Base-by-base conservation (phyloP, 148 eudicot genomes). In the Chenopodium quinoa region DNA sequence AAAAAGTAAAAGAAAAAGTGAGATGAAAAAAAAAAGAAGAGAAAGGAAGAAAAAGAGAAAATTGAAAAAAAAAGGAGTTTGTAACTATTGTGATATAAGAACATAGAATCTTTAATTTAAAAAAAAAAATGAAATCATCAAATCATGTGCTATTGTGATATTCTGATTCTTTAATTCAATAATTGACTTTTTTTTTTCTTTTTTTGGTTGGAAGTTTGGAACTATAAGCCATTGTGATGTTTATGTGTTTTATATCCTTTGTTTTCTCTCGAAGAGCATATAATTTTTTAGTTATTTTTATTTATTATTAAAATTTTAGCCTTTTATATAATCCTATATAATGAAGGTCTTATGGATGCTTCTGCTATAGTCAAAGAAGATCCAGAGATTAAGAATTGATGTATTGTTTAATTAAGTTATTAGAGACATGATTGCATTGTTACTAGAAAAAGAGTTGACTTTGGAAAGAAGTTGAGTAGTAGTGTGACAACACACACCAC, bases 391-490 rank as follows among this genome's bases (percentile, higher is more conserved):
- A 56, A 48, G 74, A 73, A 48, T 71, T 54, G 44, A 32, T 58
- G 79, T 32, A 65, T 65, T 65, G 32, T 48, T 48, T 56, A 60
- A 7, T 52, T 72, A 37, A 47, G 20, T 63, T 23, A 19, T 11
- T 27, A 17, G 11, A 62, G 47, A 63, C 54, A 25, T 50, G 14
- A 1, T 77, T 62, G 1, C 56, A 66, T 14, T 76, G 47, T 71
- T 62, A 68, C 22, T 16, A 22, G 69, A 75, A 80, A 66, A 72
- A 88, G 78, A 74, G 85, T 83, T 75, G 85, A 85, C 85, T 80
- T 17, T 52, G 2, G 72, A 60, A 23, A 70, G 9, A 47, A 75
- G n/a, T 56, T 80, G 71, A 47, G 32, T 50, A 72, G 1, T 73
- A 3, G 25, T 11, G 66, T 79, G 52, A 27, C 37, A 47, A 73